Evolutionary conservation across 495 filamentous ascomycete genomes (phyloP).

Genomic region (Lentithecium fluviatile): DNA sequence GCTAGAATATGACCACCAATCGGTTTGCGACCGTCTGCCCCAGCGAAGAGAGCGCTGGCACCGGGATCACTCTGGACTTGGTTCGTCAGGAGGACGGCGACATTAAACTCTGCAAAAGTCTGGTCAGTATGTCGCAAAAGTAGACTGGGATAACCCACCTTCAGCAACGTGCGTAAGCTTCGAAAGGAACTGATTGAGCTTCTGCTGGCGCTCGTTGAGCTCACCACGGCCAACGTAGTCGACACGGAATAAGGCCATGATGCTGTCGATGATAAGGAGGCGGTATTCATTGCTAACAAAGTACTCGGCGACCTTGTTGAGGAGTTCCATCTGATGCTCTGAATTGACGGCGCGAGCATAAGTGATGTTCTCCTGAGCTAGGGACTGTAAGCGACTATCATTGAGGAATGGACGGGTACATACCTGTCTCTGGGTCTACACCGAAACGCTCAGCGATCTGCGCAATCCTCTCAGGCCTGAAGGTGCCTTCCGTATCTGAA

Average conservation of each 20-base stretch:
- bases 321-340: conserved; percentile 71
- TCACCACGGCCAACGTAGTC: conserved; percentile 75
- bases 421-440: conserved; percentile 37
- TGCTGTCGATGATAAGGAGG: conserved; percentile 73
- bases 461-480: conserved; percentile 67
- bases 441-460: conserved; percentile 78
- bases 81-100: conserved; percentile 77
- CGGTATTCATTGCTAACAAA: conserved; percentile 70
- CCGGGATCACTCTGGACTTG: conserved; percentile 82
- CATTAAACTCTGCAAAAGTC: conserved; percentile 69
- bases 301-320: conserved; percentile 63
- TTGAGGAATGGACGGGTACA: conserved; percentile 10
- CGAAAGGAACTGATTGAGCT: conserved; percentile 68
- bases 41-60: conserved; percentile 74
- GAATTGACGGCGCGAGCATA: conserved; percentile 72
- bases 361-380: conserved; percentile 71
- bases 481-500: conserved; percentile 74
- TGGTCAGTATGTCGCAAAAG: background rate
- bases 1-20: conserved; percentile 79
- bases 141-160: conserved; percentile 45
- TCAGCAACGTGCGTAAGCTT: conserved; percentile 73
- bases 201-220: conserved; percentile 74
- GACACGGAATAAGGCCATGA: conserved; percentile 76
- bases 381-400: conserved; percentile 38
- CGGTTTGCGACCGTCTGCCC: conserved; percentile 72